phyloP scores from a whole-genome alignment of 192 early-diverging fungal genomes.

The Piromyces finnis region DNA sequence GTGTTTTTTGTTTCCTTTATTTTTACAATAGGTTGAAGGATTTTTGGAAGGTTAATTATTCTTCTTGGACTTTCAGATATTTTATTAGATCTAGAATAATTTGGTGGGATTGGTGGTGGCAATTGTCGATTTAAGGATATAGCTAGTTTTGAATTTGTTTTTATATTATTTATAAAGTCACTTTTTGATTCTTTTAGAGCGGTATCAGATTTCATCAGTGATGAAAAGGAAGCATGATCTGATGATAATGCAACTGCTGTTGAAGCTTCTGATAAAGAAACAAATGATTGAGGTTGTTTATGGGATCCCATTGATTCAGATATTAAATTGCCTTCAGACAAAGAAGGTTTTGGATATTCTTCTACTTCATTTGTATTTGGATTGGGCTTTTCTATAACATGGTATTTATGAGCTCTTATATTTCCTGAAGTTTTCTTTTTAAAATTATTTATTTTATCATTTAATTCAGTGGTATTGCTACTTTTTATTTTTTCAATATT shows the following conservation, averaged over 20 bases:
- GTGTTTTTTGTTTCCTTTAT: background rate
- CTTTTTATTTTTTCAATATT: background rate
- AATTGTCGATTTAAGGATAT: background rate
- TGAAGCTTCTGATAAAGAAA: background rate
- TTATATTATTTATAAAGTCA: no score
- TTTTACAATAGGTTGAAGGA: background rate
- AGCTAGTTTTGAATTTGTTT: no score
- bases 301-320: background rate
- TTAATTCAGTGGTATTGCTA: no score
- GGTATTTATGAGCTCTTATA: background rate
- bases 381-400: background rate
- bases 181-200: no score
- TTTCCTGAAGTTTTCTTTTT: background rate
- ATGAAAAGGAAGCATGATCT: background rate
- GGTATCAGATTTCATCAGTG: background rate
- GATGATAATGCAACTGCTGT: background rate
- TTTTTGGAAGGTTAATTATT: background rate
- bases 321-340: background rate
- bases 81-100: background rate
- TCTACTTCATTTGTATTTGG: background rate
- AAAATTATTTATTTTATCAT: background rate
- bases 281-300: background rate
- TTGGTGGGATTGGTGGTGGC: background rate
- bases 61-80: background rate
- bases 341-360: background rate